phyloP scores from a whole-genome alignment of 2,329 filamentous ascomycete genomes.

The Neurospora sp. region DNA sequence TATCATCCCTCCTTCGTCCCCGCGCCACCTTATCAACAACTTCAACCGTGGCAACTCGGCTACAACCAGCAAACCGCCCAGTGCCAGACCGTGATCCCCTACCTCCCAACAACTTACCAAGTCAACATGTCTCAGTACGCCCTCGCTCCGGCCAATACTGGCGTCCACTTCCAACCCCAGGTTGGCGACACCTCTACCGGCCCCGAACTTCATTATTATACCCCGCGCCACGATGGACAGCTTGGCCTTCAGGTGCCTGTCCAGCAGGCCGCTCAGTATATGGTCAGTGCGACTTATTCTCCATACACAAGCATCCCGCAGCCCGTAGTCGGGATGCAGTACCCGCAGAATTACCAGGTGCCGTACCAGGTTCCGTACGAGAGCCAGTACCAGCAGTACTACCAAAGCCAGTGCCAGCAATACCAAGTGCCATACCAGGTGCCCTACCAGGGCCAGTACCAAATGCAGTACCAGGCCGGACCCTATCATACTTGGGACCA shows the following conservation, averaged over 20 bases:
- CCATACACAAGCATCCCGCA: neutral
- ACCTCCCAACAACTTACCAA: constrained; percentile 11
- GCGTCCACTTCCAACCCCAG: constrained; percentile 47
- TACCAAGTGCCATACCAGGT: neutral
- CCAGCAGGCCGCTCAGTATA: constrained; percentile 1
- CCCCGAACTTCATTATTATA: constrained; percentile 44
- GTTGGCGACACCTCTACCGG: constrained; percentile 49
- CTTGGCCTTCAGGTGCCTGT: neutral
- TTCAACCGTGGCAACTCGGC: neutral
- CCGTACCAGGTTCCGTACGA: neutral
- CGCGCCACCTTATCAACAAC: neutral
- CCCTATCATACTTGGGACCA: neutral
- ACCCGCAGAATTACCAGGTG: neutral
- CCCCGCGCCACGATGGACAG: constrained; percentile 39
- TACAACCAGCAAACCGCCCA: neutral
- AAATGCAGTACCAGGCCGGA: neutral
- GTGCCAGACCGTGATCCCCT: neutral
- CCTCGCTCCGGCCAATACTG: constrained; percentile 15
- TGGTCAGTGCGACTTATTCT: constrained; percentile 4
- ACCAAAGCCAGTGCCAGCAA: neutral
- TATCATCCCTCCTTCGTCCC: neutral
- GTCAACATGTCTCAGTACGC: constrained; percentile 31
- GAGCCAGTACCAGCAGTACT: neutral
- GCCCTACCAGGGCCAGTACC: neutral
- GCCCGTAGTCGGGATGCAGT: neutral